Conservation (phyloP, 2,329 filamentous ascomycete genomes). For the Canariomyces notabilis region DNA sequence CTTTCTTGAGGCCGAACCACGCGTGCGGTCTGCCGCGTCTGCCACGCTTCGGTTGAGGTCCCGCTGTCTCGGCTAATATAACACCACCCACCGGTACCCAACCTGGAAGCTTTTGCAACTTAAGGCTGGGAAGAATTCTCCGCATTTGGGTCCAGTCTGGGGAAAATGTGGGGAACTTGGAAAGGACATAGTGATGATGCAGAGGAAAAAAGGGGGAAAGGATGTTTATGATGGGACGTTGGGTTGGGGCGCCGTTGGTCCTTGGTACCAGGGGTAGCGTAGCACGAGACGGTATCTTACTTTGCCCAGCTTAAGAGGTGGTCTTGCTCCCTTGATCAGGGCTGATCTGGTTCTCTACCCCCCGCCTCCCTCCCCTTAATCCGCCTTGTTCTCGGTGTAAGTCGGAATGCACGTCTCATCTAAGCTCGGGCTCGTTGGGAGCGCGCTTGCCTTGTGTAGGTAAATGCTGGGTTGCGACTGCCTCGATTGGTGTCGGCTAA, state of each 20-base stretch:
- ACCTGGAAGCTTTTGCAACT: no score
- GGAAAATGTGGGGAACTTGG: conserved; percentile 19
- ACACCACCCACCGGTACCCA: background rate
- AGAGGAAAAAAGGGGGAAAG: no score
- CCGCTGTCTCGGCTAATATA: conserved; percentile 17
- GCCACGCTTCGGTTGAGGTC: no score
- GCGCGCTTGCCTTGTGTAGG: conserved; percentile 12
- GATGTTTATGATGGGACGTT: background rate
- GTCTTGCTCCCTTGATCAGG: background rate
- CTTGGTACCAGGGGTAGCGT: no score
- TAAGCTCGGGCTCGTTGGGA: conserved; percentile 8
- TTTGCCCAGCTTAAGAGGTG: background rate
- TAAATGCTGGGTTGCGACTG: no score
- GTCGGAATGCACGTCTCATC: conserved; percentile 13
- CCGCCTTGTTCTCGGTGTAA: background rate
- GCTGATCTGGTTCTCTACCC: background rate
- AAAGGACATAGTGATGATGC: no score
- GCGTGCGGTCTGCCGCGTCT: conserved; percentile 7
- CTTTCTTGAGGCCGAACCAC: conserved; percentile 17
- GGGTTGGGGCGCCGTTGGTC: no score
- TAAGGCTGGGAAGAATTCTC: conserved; percentile 13
- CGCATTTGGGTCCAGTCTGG: conserved; percentile 17
- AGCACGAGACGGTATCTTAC: no score
- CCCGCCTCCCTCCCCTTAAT: background rate
- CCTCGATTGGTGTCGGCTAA: no score